Evolutionary conservation across 352 stramenopile species (phyloP).

Genomic region (Globisporangium emineosum): DNA sequence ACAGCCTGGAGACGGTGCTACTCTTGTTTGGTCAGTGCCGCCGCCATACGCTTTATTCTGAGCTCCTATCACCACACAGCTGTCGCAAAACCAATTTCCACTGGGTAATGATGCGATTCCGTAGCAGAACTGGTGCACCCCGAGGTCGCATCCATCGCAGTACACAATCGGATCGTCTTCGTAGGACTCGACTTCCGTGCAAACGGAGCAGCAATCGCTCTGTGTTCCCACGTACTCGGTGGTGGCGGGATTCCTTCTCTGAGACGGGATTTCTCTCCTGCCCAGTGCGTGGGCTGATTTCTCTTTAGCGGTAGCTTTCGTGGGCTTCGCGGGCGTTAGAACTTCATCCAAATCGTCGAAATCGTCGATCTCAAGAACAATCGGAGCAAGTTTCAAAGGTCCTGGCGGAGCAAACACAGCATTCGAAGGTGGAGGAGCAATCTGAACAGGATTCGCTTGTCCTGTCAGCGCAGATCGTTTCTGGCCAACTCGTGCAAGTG

Average conservation of each 20-base stretch:
- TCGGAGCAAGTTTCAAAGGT: not conserved
- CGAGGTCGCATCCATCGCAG: slow-evolving; percentile 85
- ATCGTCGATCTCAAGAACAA: slow-evolving; percentile 15
- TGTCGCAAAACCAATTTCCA: slow-evolving; percentile 86
- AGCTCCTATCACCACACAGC: slow-evolving; percentile 23
- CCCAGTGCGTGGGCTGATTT: not conserved
- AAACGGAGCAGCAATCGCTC: slow-evolving; percentile 63
- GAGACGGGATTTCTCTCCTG: not conserved
- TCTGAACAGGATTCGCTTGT: not conserved
- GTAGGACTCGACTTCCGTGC: slow-evolving; percentile 72
- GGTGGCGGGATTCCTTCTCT: not conserved
- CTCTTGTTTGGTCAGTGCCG: not conserved
- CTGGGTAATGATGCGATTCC: slow-evolving; percentile 59
- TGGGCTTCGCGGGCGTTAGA: not conserved
- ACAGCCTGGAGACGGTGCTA: slow-evolving; percentile 26
- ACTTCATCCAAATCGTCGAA: slow-evolving; percentile 11
- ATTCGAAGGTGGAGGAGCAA: not conserved
- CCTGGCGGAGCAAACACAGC: not conserved
- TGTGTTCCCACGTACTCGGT: slow-evolving; percentile 5
- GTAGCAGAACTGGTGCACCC: slow-evolving; percentile 90
- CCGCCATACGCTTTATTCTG: not conserved
- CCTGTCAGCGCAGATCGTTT: not conserved
- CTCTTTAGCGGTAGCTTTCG: not conserved
- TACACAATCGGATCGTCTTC: slow-evolving; percentile 90
- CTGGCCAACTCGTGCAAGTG: not conserved